Base-by-base conservation (phyloP, 2,329 filamentous ascomycete genomes). In the Mycogone perniciosa region DNA sequence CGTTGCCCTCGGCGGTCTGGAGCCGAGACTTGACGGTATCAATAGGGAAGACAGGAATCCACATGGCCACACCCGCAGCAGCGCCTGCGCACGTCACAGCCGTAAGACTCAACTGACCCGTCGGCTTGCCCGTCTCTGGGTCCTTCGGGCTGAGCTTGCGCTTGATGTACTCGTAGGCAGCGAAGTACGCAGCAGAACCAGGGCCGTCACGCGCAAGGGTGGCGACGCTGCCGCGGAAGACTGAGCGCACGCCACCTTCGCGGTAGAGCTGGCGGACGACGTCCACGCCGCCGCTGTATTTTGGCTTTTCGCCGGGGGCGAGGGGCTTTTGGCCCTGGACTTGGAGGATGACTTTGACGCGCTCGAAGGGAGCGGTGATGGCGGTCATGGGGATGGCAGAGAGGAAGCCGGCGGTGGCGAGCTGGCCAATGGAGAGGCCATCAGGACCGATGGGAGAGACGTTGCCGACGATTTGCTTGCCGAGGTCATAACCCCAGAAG, bases 291-390 rank as follows among this genome's bases (percentile, higher is more conserved):
- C 91, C 91, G 41, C 77, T 80, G 77, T 97, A 97, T 64, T 88
- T 89, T 11, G 90, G 91, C 71, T 96, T 95, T 74, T 96, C 87
- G 64, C 91, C 92, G 0, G 91, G 88, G 1, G 84, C 83, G 38
- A 93, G 84, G 70, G 89, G 81, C 72, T 91, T 90, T 71, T 96
- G 90, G 64, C 90, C 91, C 73, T 97, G 93, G 59, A 97, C 95
- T 71, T 99, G 93, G 1, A 99, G 85, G 57, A 99, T 90, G 50
- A 99, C 92, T 74, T 99, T 99, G 61, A 99, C 90, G 64, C 93
- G 92, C 79, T 99, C 93, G 68, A 99, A 97, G 54, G 93, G 93
- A 4, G 93, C 93, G n/a, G 93, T 97, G 74, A 99, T 96, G 70
- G 89, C 73, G 4, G 93, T 99, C 89, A 95, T 95, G 63, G 93